phyloP scores from a whole-genome alignment of 371 early-diverging fungal species.

The Batkoa obscura region DNA sequence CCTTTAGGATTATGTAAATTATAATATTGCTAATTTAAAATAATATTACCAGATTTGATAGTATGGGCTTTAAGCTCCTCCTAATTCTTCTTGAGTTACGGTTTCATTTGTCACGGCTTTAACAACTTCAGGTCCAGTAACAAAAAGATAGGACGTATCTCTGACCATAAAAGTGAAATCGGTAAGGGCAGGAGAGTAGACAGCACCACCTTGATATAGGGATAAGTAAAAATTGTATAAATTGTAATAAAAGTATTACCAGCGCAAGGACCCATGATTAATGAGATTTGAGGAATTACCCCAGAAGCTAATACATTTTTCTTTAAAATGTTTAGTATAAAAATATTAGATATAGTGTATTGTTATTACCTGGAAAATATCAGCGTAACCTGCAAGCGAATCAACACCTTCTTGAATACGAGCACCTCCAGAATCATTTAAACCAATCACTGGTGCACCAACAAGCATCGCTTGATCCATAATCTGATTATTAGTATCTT shows the following conservation, averaged over 20 bases:
- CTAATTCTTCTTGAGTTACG: conserved; percentile 89
- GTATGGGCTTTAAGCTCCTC: conserved; percentile 90
- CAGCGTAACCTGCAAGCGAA: conserved; percentile 88
- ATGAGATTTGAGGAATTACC: conserved; percentile 85
- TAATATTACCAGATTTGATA: conserved; percentile 33
- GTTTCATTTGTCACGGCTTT: conserved; percentile 88
- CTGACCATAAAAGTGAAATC: conserved; percentile 94
- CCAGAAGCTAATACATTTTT: conserved; percentile 85
- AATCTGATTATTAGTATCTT: conserved; percentile 19
- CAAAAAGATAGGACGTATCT: conserved; percentile 90
- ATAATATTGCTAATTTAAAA: conserved; percentile 5
- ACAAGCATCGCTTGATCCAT: conserved; percentile 90
- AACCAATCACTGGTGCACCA: conserved; percentile 86
- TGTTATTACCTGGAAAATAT: conserved; percentile 60
- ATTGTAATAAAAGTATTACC: conserved; percentile 14
- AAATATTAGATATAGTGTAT: neutral
- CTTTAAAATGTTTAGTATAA: conserved; percentile 7
- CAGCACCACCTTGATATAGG: conserved; percentile 73
- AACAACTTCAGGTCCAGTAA: conserved; percentile 94
- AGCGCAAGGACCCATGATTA: conserved; percentile 96
- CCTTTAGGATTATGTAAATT: conserved; percentile 18
- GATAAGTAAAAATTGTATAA: neutral
- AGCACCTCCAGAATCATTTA: conserved; percentile 95
- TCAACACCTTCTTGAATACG: conserved; percentile 96
- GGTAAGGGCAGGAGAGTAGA: conserved; percentile 92